Conservation (phyloP, 768 basidiomycete genomes). For the Paxillus ammoniavirescens region DNA sequence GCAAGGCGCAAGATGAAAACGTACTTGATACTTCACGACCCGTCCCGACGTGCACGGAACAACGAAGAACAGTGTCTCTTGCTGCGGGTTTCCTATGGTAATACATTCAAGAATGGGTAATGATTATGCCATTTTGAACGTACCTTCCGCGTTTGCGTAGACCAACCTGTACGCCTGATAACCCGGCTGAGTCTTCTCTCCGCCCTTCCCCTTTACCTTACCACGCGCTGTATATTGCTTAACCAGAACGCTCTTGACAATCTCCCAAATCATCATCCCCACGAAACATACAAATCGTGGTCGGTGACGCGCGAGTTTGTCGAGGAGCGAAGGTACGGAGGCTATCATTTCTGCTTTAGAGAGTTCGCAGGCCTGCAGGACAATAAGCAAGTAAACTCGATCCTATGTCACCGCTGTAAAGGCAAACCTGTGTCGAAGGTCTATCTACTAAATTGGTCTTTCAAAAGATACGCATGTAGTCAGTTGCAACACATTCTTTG, state of each 20-base stretch:
- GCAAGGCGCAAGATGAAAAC: constrained; percentile 11
- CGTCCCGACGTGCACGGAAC: constrained; percentile 76
- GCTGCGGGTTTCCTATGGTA: neutral
- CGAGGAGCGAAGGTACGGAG: constrained; percentile 56
- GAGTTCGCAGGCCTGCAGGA: constrained; percentile 52
- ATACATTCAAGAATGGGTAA: neutral
- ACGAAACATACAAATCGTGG: constrained; percentile 78
- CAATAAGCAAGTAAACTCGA: neutral
- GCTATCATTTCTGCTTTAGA: constrained; percentile 48
- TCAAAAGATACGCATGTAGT: neutral
- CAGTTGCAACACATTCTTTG: neutral
- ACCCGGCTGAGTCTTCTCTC: constrained; percentile 13
- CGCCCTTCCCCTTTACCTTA: constrained; percentile 5
- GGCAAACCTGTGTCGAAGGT: constrained; percentile 59
- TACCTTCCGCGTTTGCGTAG: constrained; percentile 10
- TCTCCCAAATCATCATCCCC: constrained; percentile 65
- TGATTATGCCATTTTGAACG: neutral
- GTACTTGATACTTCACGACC: constrained; percentile 70
- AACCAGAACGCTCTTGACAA: constrained; percentile 34
- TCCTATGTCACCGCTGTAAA: neutral
- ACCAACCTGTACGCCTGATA: constrained; percentile 25
- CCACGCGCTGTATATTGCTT: neutral
- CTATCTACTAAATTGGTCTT: constrained; percentile 78
- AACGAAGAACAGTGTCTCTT: constrained; percentile 72
- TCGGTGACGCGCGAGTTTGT: constrained; percentile 53